Percentiles rank a stretch among this genome's conserved stretches.
phyloP scores from a whole-genome alignment of 371 early-diverging fungal species.

The Smittium culicis region DNA sequence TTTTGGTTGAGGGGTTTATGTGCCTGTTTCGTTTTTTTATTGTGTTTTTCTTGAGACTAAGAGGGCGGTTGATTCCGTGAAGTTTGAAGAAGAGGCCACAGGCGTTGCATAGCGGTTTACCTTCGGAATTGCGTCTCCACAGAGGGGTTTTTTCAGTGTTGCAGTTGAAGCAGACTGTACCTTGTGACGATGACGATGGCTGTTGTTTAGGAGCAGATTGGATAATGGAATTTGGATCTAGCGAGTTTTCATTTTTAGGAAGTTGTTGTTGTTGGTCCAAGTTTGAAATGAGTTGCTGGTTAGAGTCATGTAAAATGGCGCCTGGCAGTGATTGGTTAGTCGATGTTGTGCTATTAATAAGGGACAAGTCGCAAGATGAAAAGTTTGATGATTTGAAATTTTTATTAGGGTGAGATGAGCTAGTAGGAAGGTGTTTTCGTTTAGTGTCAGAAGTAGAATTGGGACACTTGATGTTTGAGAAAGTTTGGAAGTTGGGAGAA shows the following conservation, averaged over 20 bases:
- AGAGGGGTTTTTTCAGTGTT: background rate
- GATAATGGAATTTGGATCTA: too few relatives aligned
- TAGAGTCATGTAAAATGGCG: constrained; percentile 55
- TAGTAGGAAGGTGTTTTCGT: too few relatives aligned
- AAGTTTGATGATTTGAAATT: background rate
- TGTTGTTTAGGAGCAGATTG: background rate
- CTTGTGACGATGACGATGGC: background rate
- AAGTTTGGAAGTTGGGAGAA: too few relatives aligned
- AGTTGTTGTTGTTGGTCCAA: too few relatives aligned
- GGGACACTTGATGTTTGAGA: too few relatives aligned
- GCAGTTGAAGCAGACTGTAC: background rate
- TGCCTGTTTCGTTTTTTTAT: constrained; percentile 70
- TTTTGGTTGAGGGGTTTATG: background rate
- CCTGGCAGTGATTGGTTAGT: constrained; percentile 17
- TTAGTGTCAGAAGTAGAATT: too few relatives aligned
- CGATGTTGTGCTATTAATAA: background rate
- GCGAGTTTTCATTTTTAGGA: too few relatives aligned
- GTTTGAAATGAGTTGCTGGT: background rate
- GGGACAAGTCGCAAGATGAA: background rate
- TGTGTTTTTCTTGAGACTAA: constrained; percentile 66
- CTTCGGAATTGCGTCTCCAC: background rate
- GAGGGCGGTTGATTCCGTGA: background rate
- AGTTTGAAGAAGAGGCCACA: background rate
- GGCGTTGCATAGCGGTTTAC: background rate
- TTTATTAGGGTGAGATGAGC: too few relatives aligned